Evolutionary conservation across 805 yeast genomes (phyloP), one percentile per base, ranked within the genome.

Genomic region (Millerago galiae): DNA sequence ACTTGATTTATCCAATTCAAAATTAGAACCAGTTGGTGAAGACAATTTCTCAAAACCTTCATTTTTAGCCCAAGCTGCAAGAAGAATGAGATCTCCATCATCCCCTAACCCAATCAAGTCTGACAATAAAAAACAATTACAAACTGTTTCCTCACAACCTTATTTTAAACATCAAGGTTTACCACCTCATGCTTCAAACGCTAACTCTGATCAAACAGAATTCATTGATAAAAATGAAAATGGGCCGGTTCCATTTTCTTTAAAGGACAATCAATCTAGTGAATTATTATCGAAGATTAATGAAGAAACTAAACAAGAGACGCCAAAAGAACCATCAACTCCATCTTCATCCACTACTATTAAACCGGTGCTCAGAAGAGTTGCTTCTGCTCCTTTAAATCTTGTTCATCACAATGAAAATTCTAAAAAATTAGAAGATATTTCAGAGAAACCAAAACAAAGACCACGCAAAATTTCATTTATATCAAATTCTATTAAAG

Each of bases 311-410:
- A 16, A 24, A 13, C 15, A 37, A 16, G 29, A 40, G 25, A 10
- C 12, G 12, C 25, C 18, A n/a, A 5, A 12, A 9, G 21, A 18
- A 28, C 12, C 14, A 7, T 24, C 40, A 21, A 14, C 14, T 6
- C 13, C 17, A n/a, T 13, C 25, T 5, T 10, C 31, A 12, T 6
- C 34, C 2, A 27, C 38, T 9, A 27, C 38, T 9, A 34, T 15
- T 2, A 46, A 43, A 35, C 65, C 67, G 34, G 67, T 69, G 16
- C 63, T 85, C 18, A 67, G 93, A 46, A 70, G 95, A 47, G 95
- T 84, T 2, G 90, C 95, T 0, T 86, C 95, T 0, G 95, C 93
- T 1, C 95, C 95, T 10, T 68, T 83, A 42, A 83, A 74, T 9
- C 55, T 77, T 26, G 29, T 17, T 13, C 30, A 29, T 21, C 24